Conservation (phyloP, 2,329 filamentous ascomycete genomes). For the Allantophomopsis lycopodina region DNA sequence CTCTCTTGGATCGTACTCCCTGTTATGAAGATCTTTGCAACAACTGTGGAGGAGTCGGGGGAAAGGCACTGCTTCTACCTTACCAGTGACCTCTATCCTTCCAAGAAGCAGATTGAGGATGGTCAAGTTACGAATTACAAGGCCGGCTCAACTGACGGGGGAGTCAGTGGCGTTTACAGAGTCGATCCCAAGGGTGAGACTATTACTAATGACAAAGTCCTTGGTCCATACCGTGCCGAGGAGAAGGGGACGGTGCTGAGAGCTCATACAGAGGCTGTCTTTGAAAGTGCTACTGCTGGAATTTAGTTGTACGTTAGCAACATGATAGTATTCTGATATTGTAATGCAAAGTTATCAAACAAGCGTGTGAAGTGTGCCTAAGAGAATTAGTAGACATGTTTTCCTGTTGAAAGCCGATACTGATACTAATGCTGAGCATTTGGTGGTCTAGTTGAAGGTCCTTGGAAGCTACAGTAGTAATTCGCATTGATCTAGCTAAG, state of each 20-base stretch:
- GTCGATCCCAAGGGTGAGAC: conserved; percentile 20
- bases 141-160: conserved; percentile 4
- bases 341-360: no score
- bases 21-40: conserved; percentile 15
- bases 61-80: conserved; percentile 24
- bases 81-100: conserved; percentile 21
- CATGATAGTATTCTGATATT: no score
- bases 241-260: conserved; percentile 20
- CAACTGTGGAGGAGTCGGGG: conserved; percentile 18
- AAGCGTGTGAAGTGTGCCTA: no score
- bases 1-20: conserved; percentile 10
- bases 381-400: no score
- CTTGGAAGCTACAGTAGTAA: no score
- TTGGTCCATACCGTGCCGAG: conserved; percentile 14
- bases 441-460: no score
- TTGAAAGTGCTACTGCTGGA: conserved; percentile 12
- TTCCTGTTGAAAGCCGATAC: no score
- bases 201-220: conserved; percentile 11
- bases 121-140: conserved; percentile 1
- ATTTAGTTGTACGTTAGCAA: no score
- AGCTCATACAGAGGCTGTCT: conserved; percentile 22
- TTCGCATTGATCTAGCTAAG: no score
- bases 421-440: no score
- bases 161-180: conserved; percentile 23
- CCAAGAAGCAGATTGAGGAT: conserved; percentile 6